Conservation (phyloP, 495 filamentous ascomycete genomes). For the Penicillium ucsense region DNA sequence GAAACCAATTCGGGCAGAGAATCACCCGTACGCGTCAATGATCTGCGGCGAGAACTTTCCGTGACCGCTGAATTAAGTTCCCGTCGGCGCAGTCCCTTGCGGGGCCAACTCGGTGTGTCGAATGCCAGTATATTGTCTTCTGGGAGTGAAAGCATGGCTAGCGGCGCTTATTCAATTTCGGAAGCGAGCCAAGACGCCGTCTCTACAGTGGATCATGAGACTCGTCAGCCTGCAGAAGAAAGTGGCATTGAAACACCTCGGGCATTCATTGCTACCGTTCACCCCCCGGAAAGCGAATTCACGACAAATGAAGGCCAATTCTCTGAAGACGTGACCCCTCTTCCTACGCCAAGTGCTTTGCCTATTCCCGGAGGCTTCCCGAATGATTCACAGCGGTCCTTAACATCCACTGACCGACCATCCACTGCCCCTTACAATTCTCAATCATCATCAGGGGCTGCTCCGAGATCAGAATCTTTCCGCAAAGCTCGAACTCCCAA, state of each 20-base stretch:
- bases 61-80: constrained; percentile 29
- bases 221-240: constrained; percentile 8
- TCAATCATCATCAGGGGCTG: constrained; percentile 12
- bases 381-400: constrained; percentile 28
- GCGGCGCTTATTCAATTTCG: constrained; percentile 27
- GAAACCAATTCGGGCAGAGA: constrained; percentile 49
- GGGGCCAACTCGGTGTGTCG: constrained; percentile 26
- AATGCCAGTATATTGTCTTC: constrained; percentile 31
- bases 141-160: constrained; percentile 39
- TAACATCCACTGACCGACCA: constrained; percentile 23
- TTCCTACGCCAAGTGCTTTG: constrained; percentile 31
- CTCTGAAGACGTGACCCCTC: constrained; percentile 29
- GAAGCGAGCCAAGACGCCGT: constrained; percentile 25
- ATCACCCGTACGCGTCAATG: constrained; percentile 74
- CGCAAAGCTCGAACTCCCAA: constrained; percentile 9
- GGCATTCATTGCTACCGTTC: constrained; percentile 14
- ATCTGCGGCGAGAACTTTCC: constrained; percentile 67
- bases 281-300: constrained; percentile 5
- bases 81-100: constrained; percentile 33
- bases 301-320: neutral
- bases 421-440: constrained; percentile 26
- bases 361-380: constrained; percentile 29
- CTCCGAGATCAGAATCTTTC: constrained; percentile 7
- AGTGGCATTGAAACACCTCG: constrained; percentile 30
- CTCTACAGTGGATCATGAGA: constrained; percentile 21